These are phyloP conservation scores for Epipyxis sp. DNA, from an alignment of 108 stramenopile species.

Conservation along the genomic window DNA sequence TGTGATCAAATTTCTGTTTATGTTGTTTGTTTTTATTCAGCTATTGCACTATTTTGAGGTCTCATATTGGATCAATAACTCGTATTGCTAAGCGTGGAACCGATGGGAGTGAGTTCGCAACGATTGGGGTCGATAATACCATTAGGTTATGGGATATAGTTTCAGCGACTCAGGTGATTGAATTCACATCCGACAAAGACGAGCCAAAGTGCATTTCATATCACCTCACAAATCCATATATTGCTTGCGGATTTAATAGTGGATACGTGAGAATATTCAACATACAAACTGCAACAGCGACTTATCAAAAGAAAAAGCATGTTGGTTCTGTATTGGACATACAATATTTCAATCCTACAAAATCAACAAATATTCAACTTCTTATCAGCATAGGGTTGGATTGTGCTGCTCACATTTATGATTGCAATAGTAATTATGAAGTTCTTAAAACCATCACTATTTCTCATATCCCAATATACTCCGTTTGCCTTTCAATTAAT, in stretches of 20 bases:
- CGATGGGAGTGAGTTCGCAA: conserved; percentile 29
- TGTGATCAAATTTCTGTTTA: neutral
- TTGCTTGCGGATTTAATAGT: conserved; percentile 53
- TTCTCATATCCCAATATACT: too few relatives aligned
- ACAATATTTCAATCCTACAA: too few relatives aligned
- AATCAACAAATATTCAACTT: too few relatives aligned
- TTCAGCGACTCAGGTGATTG: conserved; percentile 47
- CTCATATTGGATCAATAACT: conserved; percentile 43
- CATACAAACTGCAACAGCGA: conserved; percentile 34
- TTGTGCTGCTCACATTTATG: too few relatives aligned
- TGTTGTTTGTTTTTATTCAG: conserved; percentile 53
- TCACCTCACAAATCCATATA: conserved; percentile 5
- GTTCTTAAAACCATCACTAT: too few relatives aligned
- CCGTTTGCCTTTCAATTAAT: too few relatives aligned
- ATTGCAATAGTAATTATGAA: too few relatives aligned
- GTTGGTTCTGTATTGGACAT: too few relatives aligned
- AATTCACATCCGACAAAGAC: conserved; percentile 49
- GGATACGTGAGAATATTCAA: conserved; percentile 59
- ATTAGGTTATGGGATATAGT: conserved; percentile 55
- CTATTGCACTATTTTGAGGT: conserved; percentile 53
- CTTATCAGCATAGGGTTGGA: too few relatives aligned
- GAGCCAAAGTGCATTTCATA: conserved; percentile 16
- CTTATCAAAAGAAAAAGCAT: neutral
- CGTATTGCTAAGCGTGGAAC: neutral
- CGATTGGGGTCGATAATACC: conserved; percentile 34